Evolutionary conservation across 2,329 filamentous ascomycete genomes (phyloP), one percentile per base, ranked within the genome.

Genomic region (Hypoxylon sp.): DNA sequence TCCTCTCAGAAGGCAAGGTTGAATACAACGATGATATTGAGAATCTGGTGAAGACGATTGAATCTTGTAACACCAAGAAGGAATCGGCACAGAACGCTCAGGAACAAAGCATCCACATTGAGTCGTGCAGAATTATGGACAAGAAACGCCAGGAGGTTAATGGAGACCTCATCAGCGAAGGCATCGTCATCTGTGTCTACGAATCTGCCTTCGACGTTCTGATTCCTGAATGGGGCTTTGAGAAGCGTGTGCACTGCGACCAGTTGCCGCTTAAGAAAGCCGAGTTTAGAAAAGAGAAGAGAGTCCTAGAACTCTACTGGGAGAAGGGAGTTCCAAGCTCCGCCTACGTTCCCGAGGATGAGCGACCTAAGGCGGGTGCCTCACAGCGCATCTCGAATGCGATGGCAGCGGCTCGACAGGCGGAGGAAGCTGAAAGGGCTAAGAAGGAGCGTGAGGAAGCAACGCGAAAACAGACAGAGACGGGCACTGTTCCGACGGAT

Each of bases 221-320:
- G 69, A 98, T 99, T 78, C 96, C 96, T 5, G 94, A 99, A 77
- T 99, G 94, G 84, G 96, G 96, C 71, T 98, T 99, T 73, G 96
- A 99, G 85, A 99, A 99, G 88, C 93, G 96, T 70, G 96, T 99
- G 55, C 96, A 99, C 81, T 99, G 96, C 78, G 96, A 99, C 77
- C 96, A 99, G 83, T 85, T 99, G 77, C 96, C 96, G 29, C 84
- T 99, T 72, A 95, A 98, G 87, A 99, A 99, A 85, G 96, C 96
- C n/a, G 96, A 99, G 78, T 99, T 96, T 81, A 90, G 96, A 80
- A 98, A 98, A 85, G 94, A 97, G 78, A 93, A 94, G 82, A 90
- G 96, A 60, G 88, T 98, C 29, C 86, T 99, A 48, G 96, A 99
- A 81, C 87, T 99, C 14, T 99, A 97, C 85, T 99, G 96, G 96